Evolutionary conservation across 306 rosid genomes (phyloP).

Genomic region (Fragaria vesca): DNA sequence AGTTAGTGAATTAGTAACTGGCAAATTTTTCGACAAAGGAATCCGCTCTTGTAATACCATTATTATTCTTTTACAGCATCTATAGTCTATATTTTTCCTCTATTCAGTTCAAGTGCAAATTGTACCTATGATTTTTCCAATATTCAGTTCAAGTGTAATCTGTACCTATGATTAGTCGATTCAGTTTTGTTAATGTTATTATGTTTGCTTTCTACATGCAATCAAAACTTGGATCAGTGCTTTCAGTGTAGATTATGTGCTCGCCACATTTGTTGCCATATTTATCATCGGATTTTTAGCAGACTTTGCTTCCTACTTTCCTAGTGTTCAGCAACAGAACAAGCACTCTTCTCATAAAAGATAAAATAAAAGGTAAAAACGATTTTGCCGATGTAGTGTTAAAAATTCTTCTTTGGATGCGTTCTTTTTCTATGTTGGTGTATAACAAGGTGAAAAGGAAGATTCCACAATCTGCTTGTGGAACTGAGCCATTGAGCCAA

Average conservation of each 20-base stretch:
- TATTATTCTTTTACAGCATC: conserved; percentile 58
- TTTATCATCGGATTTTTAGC: neutral
- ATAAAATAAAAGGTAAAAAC: too few species aligned
- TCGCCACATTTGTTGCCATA: neutral
- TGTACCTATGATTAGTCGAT: neutral
- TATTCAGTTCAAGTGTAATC: conserved; percentile 1
- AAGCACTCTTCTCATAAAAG: too few species aligned
- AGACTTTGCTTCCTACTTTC: too few species aligned
- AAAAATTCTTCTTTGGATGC: neutral
- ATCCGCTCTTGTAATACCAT: conserved; percentile 46
- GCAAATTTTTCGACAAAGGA: conserved; percentile 40
- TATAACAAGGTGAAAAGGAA: neutral
- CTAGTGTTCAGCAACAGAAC: too few species aligned
- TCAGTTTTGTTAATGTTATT: neutral
- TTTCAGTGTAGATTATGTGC: neutral
- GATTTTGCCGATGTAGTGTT: too few species aligned
- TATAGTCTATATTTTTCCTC: conserved; percentile 25
- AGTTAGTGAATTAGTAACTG: conserved; percentile 43
- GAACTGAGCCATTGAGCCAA: neutral
- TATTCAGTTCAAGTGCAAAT: conserved; percentile 5
- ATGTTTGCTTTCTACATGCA: neutral
- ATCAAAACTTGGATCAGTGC: neutral
- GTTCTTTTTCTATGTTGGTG: neutral
- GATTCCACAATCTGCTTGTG: neutral
- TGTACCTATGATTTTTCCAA: neutral